Percentiles rank a stretch among this genome's conserved stretches.
Conservation (phyloP, 306 rosid species). For the Luffa aegyptiaca region DNA sequence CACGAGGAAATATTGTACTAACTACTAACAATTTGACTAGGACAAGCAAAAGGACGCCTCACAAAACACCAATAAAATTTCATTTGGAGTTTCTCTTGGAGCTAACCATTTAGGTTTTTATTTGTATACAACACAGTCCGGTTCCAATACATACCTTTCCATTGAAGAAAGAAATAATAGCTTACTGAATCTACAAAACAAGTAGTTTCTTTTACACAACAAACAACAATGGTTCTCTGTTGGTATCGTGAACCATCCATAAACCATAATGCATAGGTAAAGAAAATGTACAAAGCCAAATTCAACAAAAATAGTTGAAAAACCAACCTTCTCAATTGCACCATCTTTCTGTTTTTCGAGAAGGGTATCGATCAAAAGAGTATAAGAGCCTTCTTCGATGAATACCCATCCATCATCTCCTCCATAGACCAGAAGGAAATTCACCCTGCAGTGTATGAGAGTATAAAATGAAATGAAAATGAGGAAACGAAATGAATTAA, state of each 20-base stretch:
- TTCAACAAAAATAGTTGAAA: background rate
- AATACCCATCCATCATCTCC: constrained; percentile 39
- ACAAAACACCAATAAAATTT: background rate
- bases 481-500: background rate
- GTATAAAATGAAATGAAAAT: background rate
- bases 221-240: background rate
- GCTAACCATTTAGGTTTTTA: background rate
- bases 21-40: background rate
- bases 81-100: background rate
- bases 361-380: constrained; percentile 28
- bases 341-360: constrained; percentile 18
- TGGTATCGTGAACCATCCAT: background rate
- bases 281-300: background rate
- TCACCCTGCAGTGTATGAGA: background rate
- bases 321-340: constrained; percentile 9
- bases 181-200: background rate
- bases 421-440: constrained; percentile 36
- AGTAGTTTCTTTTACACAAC: background rate
- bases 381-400: constrained; percentile 37
- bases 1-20: background rate
- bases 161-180: background rate
- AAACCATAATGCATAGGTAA: background rate
- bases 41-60: background rate
- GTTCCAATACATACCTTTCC: background rate
- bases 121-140: background rate